Evolutionary conservation across 169 alveolate species (phyloP), one percentile per base, ranked within the genome.

Genomic region (Plasmodium gonderi): DNA sequence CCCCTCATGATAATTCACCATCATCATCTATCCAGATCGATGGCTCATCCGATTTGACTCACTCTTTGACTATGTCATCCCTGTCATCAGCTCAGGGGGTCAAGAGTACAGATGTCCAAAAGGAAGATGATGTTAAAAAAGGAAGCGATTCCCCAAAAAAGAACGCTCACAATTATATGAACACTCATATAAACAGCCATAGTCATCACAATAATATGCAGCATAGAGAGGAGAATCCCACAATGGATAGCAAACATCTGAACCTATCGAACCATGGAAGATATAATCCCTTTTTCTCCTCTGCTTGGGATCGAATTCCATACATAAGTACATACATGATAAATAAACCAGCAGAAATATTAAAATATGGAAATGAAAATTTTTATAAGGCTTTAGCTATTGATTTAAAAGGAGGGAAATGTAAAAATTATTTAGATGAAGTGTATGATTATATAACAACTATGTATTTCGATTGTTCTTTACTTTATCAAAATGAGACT

Each of bases 351-450:
- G 29, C 36, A 44, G 94, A 90, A 11, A 44, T 79, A 65, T 68
- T 90, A n/a, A 90, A 90, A 77, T 64, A 29, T 69, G 91, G 75
- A 23, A 20, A 40, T 33, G 81, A 79, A 7, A 77, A 79, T 29
- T 90, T 90, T 79, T 90, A 90, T 36, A 90, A 90, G 40, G 82
- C 81, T n/a, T 78, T 90, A 65, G 91, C 94, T 1, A 6, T 90
- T 44, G 94, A 90, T 67, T 78, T 90, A 38, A 90, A 67, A 69
- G 94, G 94, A 77, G 94, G 64, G 33, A 78, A 69, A 51, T 90
- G 94, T 36, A 90, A 49, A 79, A 79, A 77, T 23, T 78, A 87
- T 3, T 72, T 90, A 77, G 82, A 68, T 20, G 91, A 90, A 44
- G 74, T 77, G 14, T 60, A 90, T 51, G 90, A 90, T 67, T 67